Evolutionary conservation across 257 asterid genomes (phyloP).

Genomic region (Lithospermum erythrorhizon): DNA sequence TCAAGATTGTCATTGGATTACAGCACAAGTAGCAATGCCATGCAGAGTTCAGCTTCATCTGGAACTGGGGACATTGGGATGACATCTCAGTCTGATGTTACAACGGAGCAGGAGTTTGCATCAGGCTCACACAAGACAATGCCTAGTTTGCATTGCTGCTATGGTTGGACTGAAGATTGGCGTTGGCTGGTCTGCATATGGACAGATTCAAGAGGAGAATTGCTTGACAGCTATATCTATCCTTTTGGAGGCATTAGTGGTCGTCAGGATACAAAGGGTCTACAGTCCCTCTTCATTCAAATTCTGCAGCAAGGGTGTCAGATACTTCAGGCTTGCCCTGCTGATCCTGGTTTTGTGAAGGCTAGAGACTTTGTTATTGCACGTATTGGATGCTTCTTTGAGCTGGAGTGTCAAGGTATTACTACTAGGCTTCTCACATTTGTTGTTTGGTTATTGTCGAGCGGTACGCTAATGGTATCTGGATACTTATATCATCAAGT

Average conservation of each 20-base stretch:
- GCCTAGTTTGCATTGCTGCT: constrained; percentile 94
- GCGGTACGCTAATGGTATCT: not conserved
- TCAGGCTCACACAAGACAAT: constrained; percentile 61
- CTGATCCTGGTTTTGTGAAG: constrained; percentile 56
- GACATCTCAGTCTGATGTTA: constrained; percentile 47
- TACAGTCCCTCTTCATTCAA: constrained; percentile 91
- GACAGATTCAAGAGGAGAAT: constrained; percentile 97
- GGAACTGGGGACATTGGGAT: constrained; percentile 68
- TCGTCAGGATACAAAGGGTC: constrained; percentile 97
- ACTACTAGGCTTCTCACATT: constrained; percentile 6
- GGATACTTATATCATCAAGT: not conserved
- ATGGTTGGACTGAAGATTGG: constrained; percentile 99
- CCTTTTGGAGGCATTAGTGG: constrained; percentile 97
- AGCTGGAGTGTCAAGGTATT: constrained; percentile 95
- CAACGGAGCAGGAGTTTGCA: constrained; percentile 50
- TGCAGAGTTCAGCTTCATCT: constrained; percentile 58
- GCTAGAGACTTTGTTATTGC: constrained; percentile 93
- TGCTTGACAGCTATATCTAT: constrained; percentile 82
- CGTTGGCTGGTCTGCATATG: constrained; percentile 96
- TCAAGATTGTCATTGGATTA: constrained; percentile 66
- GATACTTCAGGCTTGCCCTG: constrained; percentile 83
- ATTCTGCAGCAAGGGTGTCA: constrained; percentile 96
- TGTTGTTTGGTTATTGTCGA: constrained; percentile 4
- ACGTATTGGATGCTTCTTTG: constrained; percentile 91
- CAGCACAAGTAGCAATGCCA: constrained; percentile 58